These are phyloP conservation scores for Panaeolus cyanescens DNA, from an alignment of 768 basidiomycete species.

Conservation along the genomic window DNA sequence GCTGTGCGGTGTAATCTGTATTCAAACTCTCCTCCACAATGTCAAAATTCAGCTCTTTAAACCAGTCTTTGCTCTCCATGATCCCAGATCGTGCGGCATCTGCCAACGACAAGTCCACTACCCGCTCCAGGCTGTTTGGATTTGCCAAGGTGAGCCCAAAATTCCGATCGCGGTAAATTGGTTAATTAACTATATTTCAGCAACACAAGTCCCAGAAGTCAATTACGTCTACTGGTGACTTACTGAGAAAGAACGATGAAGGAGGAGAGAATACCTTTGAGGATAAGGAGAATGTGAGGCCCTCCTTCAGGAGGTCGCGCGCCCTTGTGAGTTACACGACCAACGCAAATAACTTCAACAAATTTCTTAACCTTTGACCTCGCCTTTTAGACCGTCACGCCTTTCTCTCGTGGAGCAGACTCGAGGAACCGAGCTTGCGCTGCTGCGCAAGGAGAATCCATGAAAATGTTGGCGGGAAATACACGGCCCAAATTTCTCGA, in stretches of 20 bases:
- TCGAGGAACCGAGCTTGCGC: background rate
- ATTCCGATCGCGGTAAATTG: too few species aligned
- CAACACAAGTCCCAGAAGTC: background rate
- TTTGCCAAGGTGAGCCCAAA: background rate
- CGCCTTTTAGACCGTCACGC: background rate
- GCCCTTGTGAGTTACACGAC: constrained; percentile 1
- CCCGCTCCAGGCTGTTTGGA: background rate
- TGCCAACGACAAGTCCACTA: background rate
- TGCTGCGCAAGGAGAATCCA: background rate
- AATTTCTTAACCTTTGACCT: background rate
- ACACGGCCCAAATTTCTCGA: background rate
- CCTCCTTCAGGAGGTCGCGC: background rate
- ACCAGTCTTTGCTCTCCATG: background rate
- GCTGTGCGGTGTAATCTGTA: background rate
- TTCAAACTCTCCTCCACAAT: background rate
- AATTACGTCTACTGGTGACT: background rate
- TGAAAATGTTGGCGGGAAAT: background rate
- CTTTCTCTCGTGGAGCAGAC: background rate
- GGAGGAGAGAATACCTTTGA: background rate
- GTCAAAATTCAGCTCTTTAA: background rate
- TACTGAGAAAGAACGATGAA: background rate
- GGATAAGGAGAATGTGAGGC: constrained; percentile 2
- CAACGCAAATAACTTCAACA: background rate
- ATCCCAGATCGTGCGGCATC: background rate
- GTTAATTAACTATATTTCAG: background rate